Conservation (phyloP, 1,284 basidiomycete species). For the Irpex sp. region DNA sequence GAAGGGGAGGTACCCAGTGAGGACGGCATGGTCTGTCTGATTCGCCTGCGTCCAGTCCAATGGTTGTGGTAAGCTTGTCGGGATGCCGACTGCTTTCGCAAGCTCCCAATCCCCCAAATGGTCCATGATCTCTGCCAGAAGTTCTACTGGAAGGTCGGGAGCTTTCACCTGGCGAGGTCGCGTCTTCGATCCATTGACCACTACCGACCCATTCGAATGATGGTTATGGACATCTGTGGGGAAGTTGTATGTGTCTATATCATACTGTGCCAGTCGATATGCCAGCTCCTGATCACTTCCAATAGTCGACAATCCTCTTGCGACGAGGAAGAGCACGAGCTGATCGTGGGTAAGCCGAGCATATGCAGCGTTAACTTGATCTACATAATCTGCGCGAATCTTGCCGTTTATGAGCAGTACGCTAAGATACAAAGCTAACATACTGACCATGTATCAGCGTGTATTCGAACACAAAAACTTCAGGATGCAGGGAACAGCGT, state of each 20-base stretch:
- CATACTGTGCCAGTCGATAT: conserved; percentile 64
- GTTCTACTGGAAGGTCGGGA: conserved; percentile 68
- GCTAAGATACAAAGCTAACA: neutral
- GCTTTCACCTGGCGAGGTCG: conserved; percentile 30
- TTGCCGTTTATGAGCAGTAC: conserved; percentile 14
- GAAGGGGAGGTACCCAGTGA: conserved; percentile 55
- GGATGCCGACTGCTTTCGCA: conserved; percentile 67
- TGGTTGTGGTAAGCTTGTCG: conserved; percentile 62
- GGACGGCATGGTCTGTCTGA: conserved; percentile 61
- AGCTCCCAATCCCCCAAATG: conserved; percentile 80
- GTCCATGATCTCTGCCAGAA: conserved; percentile 73
- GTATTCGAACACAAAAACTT: neutral
- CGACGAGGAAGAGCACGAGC: conserved; percentile 68
- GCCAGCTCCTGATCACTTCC: conserved; percentile 63
- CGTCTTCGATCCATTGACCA: conserved; percentile 15
- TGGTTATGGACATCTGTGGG: conserved; percentile 29
- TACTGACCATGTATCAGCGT: conserved; percentile 4
- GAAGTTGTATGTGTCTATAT: conserved; percentile 67
- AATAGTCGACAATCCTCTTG: conserved; percentile 58
- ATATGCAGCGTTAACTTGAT: conserved; percentile 64
- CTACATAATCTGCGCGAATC: conserved; percentile 23
- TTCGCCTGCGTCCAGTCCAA: conserved; percentile 69
- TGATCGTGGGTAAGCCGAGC: conserved; percentile 60
- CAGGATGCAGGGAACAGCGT: neutral
- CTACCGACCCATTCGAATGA: conserved; percentile 7